These are phyloP conservation scores for Cercophora scortea DNA, from an alignment of 495 filamentous ascomycete genomes.

Conservation along the genomic window DNA sequence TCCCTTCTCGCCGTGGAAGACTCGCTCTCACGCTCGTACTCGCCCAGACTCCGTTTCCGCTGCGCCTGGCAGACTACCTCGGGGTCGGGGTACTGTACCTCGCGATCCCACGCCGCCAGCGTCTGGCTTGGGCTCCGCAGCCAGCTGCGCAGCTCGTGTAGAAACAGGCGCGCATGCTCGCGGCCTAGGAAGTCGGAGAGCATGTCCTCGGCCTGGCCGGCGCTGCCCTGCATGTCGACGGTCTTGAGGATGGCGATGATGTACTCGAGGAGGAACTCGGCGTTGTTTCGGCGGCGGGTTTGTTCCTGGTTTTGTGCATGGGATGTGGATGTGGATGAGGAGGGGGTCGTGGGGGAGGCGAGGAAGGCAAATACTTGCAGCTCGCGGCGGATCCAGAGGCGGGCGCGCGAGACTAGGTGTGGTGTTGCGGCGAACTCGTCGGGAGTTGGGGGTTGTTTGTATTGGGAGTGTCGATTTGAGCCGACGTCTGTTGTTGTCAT, in stretches of 20 bases:
- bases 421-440: slow-evolving; percentile 52
- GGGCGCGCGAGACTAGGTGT: slow-evolving; percentile 70
- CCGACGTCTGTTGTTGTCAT: slow-evolving; percentile 42
- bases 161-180: slow-evolving; percentile 67
- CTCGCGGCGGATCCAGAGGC: slow-evolving; percentile 82
- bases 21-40: not conserved
- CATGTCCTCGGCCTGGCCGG: slow-evolving; percentile 81
- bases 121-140: slow-evolving; percentile 66
- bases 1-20: no score
- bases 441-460: slow-evolving; percentile 67
- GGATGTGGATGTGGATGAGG: slow-evolving; percentile 17
- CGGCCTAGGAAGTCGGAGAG: slow-evolving; percentile 79
- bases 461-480: slow-evolving; percentile 68
- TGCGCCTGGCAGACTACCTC: no score
- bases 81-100: slow-evolving; percentile 60
- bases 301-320: slow-evolving; percentile 21
- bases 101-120: slow-evolving; percentile 70
- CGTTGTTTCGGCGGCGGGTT: slow-evolving; percentile 57
- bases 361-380: slow-evolving; percentile 81
- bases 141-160: slow-evolving; percentile 79
- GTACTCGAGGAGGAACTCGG: slow-evolving; percentile 87
- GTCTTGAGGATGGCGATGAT: slow-evolving; percentile 82
- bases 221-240: slow-evolving; percentile 79
- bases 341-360: slow-evolving; percentile 4
- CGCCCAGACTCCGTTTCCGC: not conserved